A percentile compares a stretch with the other conserved stretches of the same genome.
These are phyloP conservation scores for Apiospora rasikravindrae DNA, from an alignment of 2,329 filamentous ascomycete species.

Conservation along the genomic window DNA sequence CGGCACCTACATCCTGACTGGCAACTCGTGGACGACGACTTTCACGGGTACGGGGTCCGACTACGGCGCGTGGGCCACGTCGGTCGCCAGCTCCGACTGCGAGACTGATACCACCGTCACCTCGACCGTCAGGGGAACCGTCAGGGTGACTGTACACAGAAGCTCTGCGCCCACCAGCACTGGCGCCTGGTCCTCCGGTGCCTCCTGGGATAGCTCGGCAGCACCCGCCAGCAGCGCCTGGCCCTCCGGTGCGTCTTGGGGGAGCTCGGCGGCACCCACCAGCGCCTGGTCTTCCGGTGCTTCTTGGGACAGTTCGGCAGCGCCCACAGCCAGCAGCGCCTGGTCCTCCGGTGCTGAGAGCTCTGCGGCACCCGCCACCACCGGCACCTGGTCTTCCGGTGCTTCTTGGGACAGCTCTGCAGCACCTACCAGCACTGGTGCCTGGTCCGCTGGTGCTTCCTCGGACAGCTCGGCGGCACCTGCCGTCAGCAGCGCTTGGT, in stretches of 20 bases:
- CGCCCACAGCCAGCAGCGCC: neutral
- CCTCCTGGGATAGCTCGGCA: neutral
- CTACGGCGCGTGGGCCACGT: neutral
- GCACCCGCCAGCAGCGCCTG: too few relatives aligned
- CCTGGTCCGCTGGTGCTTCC: too few relatives aligned
- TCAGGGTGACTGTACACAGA: neutral
- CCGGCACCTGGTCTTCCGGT: neutral
- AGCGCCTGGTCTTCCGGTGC: too few relatives aligned
- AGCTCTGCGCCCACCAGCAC: neutral
- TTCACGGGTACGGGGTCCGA: slow-evolving; percentile 10
- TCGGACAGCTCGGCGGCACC: too few relatives aligned
- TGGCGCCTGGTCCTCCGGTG: neutral
- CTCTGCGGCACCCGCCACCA: too few relatives aligned
- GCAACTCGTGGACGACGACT: slow-evolving; percentile 2
- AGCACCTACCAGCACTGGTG: too few relatives aligned
- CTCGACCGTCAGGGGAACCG: neutral
- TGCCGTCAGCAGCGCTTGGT: neutral
- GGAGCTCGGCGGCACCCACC: too few relatives aligned
- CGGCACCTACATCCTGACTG: slow-evolving; percentile 12
- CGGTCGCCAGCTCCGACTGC: neutral
- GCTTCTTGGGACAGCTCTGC: too few relatives aligned
- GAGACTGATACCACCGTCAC: neutral
- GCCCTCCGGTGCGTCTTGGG: too few relatives aligned
- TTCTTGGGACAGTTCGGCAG: too few relatives aligned
- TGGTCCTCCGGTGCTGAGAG: neutral